These are phyloP conservation scores for Knoxia roxburghii DNA, from an alignment of 257 asterid species.

Conservation along the genomic window DNA sequence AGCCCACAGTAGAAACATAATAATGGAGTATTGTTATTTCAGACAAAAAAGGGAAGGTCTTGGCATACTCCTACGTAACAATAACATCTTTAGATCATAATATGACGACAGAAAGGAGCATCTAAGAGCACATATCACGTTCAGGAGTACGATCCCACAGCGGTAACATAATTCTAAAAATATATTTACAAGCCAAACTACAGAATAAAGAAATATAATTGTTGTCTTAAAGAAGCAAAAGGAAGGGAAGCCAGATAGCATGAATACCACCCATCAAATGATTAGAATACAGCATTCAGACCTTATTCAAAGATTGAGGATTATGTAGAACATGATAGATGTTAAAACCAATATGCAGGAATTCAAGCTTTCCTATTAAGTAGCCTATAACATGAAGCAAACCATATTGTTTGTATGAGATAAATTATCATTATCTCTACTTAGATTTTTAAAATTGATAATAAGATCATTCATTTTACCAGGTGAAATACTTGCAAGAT, in stretches of 20 bases:
- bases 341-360: too few relatives aligned
- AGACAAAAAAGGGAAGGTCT: too few relatives aligned
- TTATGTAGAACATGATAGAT: too few relatives aligned
- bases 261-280: conserved; percentile 8
- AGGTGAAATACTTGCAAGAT: too few relatives aligned
- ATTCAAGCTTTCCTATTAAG: too few relatives aligned
- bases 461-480: too few relatives aligned
- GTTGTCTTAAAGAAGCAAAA: neutral
- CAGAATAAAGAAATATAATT: conserved; percentile 12
- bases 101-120: conserved; percentile 3
- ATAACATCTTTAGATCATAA: neutral
- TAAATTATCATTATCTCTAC: too few relatives aligned
- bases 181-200: conserved; percentile 51
- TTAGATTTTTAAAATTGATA: too few relatives aligned
- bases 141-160: conserved; percentile 5
- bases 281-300: conserved; percentile 16
- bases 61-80: neutral
- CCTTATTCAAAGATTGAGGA: conserved; percentile 33
- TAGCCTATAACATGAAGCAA: too few relatives aligned
- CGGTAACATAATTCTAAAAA: conserved; percentile 20
- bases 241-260: conserved; percentile 1
- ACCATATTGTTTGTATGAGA: too few relatives aligned
- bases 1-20: too few relatives aligned
- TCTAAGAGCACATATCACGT: neutral
- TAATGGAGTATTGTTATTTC: too few relatives aligned